Evolutionary conservation across 2,329 filamentous ascomycete genomes (phyloP).

Genomic region (Pseudogymnoascus sp.): DNA sequence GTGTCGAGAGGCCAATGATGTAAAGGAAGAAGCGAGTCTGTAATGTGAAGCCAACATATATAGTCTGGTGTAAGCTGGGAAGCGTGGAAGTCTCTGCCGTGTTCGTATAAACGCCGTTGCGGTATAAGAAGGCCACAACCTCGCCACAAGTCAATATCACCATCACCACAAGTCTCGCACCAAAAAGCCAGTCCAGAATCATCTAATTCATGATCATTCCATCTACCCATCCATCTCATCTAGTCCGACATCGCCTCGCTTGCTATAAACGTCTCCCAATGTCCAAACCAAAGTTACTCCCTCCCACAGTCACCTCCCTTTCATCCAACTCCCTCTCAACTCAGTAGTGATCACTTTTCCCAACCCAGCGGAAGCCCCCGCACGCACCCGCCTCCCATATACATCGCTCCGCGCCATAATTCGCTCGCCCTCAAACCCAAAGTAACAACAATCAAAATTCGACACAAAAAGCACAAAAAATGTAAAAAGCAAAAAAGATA

Average conservation of each 20-base stretch:
- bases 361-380: neutral
- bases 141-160: neutral
- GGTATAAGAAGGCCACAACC: no score
- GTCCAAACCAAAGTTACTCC: slow-evolving; percentile 1
- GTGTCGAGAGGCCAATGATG: neutral
- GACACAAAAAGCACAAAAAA: neutral
- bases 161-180: neutral
- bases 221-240: neutral
- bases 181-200: neutral
- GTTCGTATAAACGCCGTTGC: neutral
- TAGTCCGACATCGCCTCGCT: neutral
- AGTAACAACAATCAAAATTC: neutral
- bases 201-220: slow-evolving; percentile 5
- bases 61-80: no score
- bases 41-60: no score
- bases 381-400: neutral
- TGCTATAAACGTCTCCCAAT: neutral
- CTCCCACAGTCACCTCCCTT: neutral
- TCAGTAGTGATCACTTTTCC: slow-evolving; percentile 3
- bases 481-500: neutral
- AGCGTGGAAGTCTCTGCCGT: neutral
- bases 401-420: slow-evolving; percentile 7
- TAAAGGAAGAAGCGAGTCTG: neutral
- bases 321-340: neutral
- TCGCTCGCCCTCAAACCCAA: neutral